phyloP scores from a whole-genome alignment of 139 green algal genomes.

The Yamagishiella unicocca region DNA sequence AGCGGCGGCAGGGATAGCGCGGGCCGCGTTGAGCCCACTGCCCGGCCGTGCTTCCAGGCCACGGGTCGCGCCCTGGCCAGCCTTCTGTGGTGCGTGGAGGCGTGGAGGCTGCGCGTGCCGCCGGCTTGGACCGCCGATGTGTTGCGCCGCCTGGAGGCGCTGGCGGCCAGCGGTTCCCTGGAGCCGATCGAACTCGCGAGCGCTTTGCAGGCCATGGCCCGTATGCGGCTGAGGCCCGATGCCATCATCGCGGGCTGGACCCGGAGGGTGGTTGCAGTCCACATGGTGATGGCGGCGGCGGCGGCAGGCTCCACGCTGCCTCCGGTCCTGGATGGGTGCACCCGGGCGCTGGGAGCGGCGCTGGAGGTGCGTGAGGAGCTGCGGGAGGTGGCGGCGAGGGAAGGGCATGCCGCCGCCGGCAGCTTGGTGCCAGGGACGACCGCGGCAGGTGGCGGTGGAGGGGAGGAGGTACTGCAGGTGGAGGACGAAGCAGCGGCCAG shows the following conservation, averaged over 20 bases:
- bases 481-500: background rate
- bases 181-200: background rate
- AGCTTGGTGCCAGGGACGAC: too few relatives aligned
- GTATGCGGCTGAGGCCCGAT: slow-evolving; percentile 9
- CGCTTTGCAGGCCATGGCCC: slow-evolving; percentile 25
- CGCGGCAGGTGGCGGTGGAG: background rate
- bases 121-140: background rate
- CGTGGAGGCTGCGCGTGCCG: background rate
- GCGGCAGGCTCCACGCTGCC: too few relatives aligned
- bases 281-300: background rate
- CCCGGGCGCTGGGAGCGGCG: too few relatives aligned
- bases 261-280: background rate
- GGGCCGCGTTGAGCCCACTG: background rate
- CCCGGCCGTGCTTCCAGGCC: background rate
- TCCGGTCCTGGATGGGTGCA: too few relatives aligned
- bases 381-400: too few relatives aligned
- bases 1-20: background rate
- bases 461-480: background rate
- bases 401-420: too few relatives aligned
- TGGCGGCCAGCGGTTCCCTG: background rate
- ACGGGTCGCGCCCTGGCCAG: slow-evolving; percentile 5
- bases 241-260: slow-evolving; percentile 5
- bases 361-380: too few relatives aligned
- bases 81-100: slow-evolving; percentile 23
- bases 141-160: slow-evolving; percentile 12